Percentiles rank a stretch among this genome's conserved stretches.
phyloP scores from a whole-genome alignment of 495 filamentous ascomycete genomes.

The Tuber microsphaerosporum region DNA sequence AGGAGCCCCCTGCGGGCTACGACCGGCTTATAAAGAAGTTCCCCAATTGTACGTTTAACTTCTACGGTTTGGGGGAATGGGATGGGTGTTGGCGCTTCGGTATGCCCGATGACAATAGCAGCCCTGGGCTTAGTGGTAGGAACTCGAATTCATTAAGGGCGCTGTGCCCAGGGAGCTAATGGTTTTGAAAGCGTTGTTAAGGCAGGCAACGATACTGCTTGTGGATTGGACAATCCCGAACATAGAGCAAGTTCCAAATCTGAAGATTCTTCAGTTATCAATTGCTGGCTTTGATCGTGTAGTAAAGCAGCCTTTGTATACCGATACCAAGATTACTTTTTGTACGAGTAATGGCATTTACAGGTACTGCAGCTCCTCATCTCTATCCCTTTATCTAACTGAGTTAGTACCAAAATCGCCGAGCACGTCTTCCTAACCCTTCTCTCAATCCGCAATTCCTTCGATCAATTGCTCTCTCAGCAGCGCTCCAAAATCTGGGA shows the following conservation, averaged over 20 bases:
- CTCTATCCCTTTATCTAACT: not conserved
- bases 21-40: not conserved
- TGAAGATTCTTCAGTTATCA: conserved; percentile 67
- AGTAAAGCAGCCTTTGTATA: conserved; percentile 56
- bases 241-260: conserved; percentile 48
- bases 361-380: conserved; percentile 43
- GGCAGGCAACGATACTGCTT: conserved; percentile 58
- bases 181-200: conserved; percentile 47
- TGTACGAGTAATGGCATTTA: conserved; percentile 71
- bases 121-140: not conserved
- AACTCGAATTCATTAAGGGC: not conserved
- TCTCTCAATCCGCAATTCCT: conserved; percentile 49
- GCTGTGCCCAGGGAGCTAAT: not conserved
- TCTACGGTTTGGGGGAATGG: not conserved
- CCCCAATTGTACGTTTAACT: not conserved
- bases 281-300: conserved; percentile 70
- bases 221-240: conserved; percentile 54
- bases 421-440: conserved; percentile 47
- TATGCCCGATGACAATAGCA: not conserved
- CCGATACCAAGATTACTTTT: conserved; percentile 56
- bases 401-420: conserved; percentile 59
- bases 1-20: not conserved
- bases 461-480: conserved; percentile 36
- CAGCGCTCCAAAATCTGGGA: conserved; percentile 48
- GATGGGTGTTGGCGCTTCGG: not conserved